These are phyloP conservation scores for Aspergillus nidulans DNA, from an alignment of 495 filamentous ascomycete genomes.

Conservation along the genomic window DNA sequence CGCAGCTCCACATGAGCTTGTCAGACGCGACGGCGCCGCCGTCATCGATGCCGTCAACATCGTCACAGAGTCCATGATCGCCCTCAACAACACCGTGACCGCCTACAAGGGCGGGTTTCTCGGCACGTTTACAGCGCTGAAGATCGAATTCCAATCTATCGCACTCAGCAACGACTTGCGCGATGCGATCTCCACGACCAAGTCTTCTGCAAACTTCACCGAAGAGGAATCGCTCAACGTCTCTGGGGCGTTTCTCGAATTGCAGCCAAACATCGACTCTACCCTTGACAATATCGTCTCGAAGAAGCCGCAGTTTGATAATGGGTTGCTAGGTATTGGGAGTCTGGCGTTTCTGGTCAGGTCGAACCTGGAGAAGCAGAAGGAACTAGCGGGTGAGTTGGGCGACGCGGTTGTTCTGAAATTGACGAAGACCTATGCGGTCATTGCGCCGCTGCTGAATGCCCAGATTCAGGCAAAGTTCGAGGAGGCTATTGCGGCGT, in stretches of 20 bases:
- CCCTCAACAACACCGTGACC: conserved; percentile 21
- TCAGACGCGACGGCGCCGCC: conserved; percentile 18
- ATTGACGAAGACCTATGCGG: conserved; percentile 14
- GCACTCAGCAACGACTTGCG: conserved; percentile 10
- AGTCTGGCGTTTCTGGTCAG: conserved; percentile 18
- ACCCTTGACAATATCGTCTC: conserved; percentile 18
- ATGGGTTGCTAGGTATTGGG: conserved; percentile 17
- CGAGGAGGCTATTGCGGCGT: conserved; percentile 16
- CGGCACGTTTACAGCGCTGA: conserved; percentile 15
- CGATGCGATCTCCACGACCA: conserved; percentile 12
- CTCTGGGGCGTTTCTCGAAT: conserved; percentile 14
- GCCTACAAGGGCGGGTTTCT: conserved; percentile 19
- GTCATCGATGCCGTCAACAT: conserved; percentile 17
- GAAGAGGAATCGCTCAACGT: conserved; percentile 15
- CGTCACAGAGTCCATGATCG: conserved; percentile 13
- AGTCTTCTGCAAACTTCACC: conserved; percentile 20
- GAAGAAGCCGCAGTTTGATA: conserved; percentile 19
- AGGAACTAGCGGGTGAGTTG: conserved; percentile 10
- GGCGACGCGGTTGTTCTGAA: conserved; percentile 14
- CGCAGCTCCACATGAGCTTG: conserved; percentile 1
- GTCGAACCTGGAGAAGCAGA: conserved; percentile 15
- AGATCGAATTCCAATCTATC: conserved; percentile 18
- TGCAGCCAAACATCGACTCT: conserved; percentile 18
- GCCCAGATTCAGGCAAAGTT: conserved; percentile 18
- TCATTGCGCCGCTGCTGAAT: conserved; percentile 17